Conservation (phyloP, 208 protist species). For the Leishmania amazonensis region DNA sequence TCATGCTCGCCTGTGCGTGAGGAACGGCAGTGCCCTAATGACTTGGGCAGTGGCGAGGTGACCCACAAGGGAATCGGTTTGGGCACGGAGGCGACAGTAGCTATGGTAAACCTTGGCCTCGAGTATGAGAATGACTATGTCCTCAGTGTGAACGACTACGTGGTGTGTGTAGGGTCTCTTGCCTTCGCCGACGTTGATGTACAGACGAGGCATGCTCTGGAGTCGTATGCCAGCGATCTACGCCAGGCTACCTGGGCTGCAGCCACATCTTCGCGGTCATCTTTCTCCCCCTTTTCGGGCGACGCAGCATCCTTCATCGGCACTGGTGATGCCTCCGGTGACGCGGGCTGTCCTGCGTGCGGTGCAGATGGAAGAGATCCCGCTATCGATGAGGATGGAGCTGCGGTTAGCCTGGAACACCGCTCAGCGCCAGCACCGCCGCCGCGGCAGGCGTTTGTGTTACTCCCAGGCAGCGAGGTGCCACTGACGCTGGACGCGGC, state of each 20-base stretch:
- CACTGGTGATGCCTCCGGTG: background rate
- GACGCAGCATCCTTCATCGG: background rate
- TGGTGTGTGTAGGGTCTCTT: constrained; percentile 48
- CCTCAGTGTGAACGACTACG: constrained; percentile 52
- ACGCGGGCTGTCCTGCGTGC: background rate
- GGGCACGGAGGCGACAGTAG: background rate
- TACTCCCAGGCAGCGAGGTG: constrained; percentile 23
- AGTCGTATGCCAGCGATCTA: constrained; percentile 7
- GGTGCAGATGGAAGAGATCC: background rate
- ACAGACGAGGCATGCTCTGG: constrained; percentile 5
- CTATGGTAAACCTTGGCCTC: background rate
- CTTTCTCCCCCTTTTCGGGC: background rate
- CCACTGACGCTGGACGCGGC: constrained; percentile 24
- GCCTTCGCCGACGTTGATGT: constrained; percentile 52
- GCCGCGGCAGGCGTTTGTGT: constrained; percentile 5
- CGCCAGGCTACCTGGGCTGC: constrained; percentile 20
- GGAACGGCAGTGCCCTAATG: background rate
- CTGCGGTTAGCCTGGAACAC: background rate
- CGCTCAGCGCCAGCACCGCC: background rate
- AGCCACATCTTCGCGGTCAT: constrained; percentile 10
- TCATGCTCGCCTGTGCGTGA: background rate
- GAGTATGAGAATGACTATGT: background rate
- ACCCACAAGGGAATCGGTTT: background rate
- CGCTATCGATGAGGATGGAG: background rate
- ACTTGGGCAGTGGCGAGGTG: too few relatives aligned